Conservation (phyloP, 2,329 filamentous ascomycete genomes). For the Madurella mycetomatis region DNA sequence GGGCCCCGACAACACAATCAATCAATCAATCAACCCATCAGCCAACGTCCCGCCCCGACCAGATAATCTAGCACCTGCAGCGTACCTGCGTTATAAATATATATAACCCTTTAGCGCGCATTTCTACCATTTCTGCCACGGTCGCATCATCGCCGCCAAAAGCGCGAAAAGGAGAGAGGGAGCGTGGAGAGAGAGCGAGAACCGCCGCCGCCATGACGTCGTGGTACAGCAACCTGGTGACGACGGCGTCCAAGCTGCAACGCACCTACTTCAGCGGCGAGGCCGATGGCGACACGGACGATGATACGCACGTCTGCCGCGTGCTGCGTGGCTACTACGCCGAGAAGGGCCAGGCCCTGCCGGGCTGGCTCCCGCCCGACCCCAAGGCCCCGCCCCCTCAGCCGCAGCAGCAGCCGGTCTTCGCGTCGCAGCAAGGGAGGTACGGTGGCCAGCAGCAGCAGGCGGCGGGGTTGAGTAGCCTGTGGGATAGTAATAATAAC, state of each 20-base stretch:
- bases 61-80: too few species aligned
- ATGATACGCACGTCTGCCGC: conserved; percentile 92
- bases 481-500: conserved; percentile 50
- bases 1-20: not conserved
- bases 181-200: too few species aligned
- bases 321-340: conserved; percentile 89
- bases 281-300: conserved; percentile 69
- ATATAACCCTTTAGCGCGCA: too few species aligned
- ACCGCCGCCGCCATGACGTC: conserved; percentile 55
- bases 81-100: too few species aligned
- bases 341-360: conserved; percentile 78
- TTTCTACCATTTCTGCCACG: too few species aligned
- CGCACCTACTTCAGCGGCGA: conserved; percentile 66
- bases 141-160: too few species aligned
- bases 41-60: too few species aligned
- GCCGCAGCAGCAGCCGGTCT: conserved; percentile 48
- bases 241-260: conserved; percentile 59
- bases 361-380: conserved; percentile 83
- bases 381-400: conserved; percentile 65
- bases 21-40: not conserved
- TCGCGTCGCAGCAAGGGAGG: conserved; percentile 46
- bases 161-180: too few species aligned
- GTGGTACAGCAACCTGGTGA: conserved; percentile 73
- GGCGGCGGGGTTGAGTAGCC: conserved; percentile 43
- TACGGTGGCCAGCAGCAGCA: conserved; percentile 40